Conservation (phyloP, 345 rosid species). For the Camelina neglecta region DNA sequence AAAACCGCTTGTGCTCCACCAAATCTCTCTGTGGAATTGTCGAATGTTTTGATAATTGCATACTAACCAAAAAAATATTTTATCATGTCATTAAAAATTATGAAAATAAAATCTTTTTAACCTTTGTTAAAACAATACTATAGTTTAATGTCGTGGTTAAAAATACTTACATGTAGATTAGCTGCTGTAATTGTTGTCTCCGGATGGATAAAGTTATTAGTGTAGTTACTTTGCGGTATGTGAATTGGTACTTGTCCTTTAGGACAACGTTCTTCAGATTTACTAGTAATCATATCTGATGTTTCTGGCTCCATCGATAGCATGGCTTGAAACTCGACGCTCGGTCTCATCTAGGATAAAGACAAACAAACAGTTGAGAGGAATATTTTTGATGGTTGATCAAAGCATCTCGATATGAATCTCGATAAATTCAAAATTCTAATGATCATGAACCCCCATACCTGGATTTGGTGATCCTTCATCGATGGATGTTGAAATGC, state of each 20-base stretch:
- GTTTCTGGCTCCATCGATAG: conserved; percentile 8
- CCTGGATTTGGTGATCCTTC: conserved; percentile 31
- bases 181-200: neutral
- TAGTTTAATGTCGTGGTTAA: neutral
- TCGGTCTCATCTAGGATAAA: conserved; percentile 24
- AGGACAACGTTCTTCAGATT: conserved; percentile 24
- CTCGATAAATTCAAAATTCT: neutral
- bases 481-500: conserved; percentile 30
- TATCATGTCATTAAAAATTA: neutral
- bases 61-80: neutral
- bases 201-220: neutral
- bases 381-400: neutral
- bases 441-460: neutral
- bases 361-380: neutral
- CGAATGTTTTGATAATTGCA: conserved; percentile 23
- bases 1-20: conserved; percentile 22
- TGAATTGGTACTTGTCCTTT: conserved; percentile 35
- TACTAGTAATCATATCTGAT: neutral
- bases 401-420: too few species aligned
- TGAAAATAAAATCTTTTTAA: neutral
- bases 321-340: conserved; percentile 23
- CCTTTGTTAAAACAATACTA: neutral
- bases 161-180: conserved; percentile 28
- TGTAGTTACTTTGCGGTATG: neutral
- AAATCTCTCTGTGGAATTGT: neutral